A percentile compares a stretch with the other conserved stretches of the same genome.
Evolutionary conservation across 805 yeast genomes (phyloP).

Genomic region (Ascoidea asiatica): DNA sequence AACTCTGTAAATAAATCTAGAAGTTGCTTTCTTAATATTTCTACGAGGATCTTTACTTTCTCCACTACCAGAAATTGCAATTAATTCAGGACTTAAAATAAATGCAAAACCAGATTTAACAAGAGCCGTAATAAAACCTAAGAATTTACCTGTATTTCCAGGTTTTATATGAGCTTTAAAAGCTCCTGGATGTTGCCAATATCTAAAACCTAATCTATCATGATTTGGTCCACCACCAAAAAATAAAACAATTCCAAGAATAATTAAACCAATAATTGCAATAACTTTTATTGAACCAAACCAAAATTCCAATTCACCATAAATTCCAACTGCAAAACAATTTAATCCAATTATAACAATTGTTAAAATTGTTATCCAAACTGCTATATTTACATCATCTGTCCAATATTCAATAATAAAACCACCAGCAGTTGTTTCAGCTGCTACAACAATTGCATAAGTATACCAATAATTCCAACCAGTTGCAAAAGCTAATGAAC

Average conservation of each 20-base stretch:
- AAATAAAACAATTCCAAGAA: constrained; percentile 57
- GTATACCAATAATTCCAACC: constrained; percentile 70
- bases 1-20: constrained; percentile 55
- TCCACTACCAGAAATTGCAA: constrained; percentile 58
- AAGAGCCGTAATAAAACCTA: constrained; percentile 59
- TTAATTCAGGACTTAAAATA: constrained; percentile 60
- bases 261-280: constrained; percentile 58
- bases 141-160: constrained; percentile 35
- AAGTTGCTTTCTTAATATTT: constrained; percentile 60
- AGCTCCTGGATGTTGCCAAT: constrained; percentile 72
- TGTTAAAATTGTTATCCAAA: constrained; percentile 60
- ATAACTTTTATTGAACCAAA: constrained; percentile 51
- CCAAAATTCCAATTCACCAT: constrained; percentile 73
- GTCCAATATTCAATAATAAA: constrained; percentile 49
- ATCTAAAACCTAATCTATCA: constrained; percentile 47
- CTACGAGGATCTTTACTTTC: constrained; percentile 59
- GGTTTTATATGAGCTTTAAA: constrained; percentile 56
- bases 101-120: constrained; percentile 69
- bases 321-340: constrained; percentile 53
- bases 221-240: constrained; percentile 62
- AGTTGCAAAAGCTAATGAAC: constrained; percentile 58
- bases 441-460: constrained; percentile 66
- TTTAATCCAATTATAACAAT: constrained; percentile 38
- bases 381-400: constrained; percentile 51
- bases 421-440: constrained; percentile 61